A percentile compares a stretch with the other conserved stretches of the same genome.
These are phyloP conservation scores for Reutealis trisperma DNA, from an alignment of 345 rosid genomes.

Conservation along the genomic window DNA sequence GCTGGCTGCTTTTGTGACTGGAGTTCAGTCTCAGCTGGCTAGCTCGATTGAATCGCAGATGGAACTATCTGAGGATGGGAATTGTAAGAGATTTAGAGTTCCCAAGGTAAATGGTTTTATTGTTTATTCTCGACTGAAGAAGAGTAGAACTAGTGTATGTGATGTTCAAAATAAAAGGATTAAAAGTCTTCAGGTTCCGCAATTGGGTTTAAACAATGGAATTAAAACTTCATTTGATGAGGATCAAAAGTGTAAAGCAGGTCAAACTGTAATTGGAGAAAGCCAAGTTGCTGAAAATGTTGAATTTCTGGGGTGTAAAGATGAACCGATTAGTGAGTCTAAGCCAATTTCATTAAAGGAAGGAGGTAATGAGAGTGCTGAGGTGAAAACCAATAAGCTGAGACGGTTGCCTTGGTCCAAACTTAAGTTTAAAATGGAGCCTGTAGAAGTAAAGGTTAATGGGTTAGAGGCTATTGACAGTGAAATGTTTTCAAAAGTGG, in stretches of 20 bases:
- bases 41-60: conserved; percentile 36
- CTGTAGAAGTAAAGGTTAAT: conserved; percentile 35
- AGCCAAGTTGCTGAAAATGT: conserved; percentile 20
- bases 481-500: conserved; percentile 37
- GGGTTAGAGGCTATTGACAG: conserved; percentile 41
- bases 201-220: conserved; percentile 11
- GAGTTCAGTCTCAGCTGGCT: conserved; percentile 31
- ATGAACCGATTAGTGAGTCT: conserved; percentile 24
- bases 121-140: conserved; percentile 67
- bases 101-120: conserved; percentile 65
- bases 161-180: conserved; percentile 19
- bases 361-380: conserved; percentile 19
- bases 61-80: conserved; percentile 35
- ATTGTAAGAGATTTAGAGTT: conserved; percentile 59
- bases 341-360: conserved; percentile 7
- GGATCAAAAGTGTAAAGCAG: conserved; percentile 11
- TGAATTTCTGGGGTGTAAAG: conserved; percentile 15
- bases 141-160: not conserved
- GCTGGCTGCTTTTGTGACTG: conserved; percentile 35
- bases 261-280: conserved; percentile 23
- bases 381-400: conserved; percentile 19
- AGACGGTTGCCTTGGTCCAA: conserved; percentile 33
- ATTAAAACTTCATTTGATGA: conserved; percentile 20
- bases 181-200: conserved; percentile 21
- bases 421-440: conserved; percentile 32